These are phyloP conservation scores for Pueraria montana DNA, from an alignment of 306 rosid genomes.

Conservation along the genomic window DNA sequence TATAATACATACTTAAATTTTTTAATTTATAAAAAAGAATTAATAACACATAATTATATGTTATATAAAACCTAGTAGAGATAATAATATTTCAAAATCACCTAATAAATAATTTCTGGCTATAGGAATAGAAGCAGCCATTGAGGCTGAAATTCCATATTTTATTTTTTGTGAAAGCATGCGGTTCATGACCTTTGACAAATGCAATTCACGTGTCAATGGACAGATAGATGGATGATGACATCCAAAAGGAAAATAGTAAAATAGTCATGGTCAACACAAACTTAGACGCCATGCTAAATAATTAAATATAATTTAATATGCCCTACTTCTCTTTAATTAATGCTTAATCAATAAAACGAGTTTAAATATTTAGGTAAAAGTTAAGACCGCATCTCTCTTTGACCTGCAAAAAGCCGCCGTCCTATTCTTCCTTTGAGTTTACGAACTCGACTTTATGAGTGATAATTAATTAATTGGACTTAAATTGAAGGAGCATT, in stretches of 20 bases:
- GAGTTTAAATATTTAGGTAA: not conserved
- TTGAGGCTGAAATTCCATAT: not conserved
- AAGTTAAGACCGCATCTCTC: not conserved
- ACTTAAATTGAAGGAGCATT: no score
- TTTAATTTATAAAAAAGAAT: no score
- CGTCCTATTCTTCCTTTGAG: not conserved
- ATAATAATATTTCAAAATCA: no score
- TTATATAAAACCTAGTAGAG: no score
- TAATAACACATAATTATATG: no score
- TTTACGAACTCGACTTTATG: not conserved
- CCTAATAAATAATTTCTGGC: no score
- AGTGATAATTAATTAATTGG: not conserved
- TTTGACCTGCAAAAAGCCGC: not conserved
- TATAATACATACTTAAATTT: no score
- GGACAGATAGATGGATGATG: not conserved
- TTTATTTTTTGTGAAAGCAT: not conserved
- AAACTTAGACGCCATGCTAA: not conserved
- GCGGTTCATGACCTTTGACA: not conserved
- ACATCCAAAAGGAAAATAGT: not conserved
- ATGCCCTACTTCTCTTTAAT: not conserved
- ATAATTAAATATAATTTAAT: not conserved
- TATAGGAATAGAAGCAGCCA: not conserved
- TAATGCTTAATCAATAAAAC: not conserved
- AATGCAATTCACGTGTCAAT: not conserved
- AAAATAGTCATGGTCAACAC: not conserved